These are phyloP conservation scores for Scopulariopsis brevicaulis DNA, from an alignment of 2,329 filamentous ascomycete genomes.

Conservation along the genomic window DNA sequence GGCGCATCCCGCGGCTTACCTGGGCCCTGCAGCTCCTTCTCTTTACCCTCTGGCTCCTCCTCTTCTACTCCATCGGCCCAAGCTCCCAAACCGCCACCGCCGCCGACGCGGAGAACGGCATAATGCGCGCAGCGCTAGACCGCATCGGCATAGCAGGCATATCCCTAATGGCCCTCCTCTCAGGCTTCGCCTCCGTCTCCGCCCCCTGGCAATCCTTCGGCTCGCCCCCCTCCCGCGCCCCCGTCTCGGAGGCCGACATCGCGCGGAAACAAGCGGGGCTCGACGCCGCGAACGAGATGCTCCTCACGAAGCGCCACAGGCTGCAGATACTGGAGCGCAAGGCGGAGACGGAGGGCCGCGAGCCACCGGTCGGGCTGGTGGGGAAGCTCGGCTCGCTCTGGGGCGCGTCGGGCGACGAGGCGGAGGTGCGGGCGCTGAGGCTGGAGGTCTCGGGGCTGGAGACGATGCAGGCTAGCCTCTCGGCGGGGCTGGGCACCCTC, in stretches of 20 bases:
- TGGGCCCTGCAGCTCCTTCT: conserved; percentile 53
- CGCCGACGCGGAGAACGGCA: conserved; percentile 6
- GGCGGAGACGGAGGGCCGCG: conserved; percentile 23
- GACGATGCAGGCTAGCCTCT: conserved; percentile 64
- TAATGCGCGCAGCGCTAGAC: conserved; percentile 45
- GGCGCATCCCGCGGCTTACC: conserved; percentile 43
- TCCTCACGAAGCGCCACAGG: conserved; percentile 61
- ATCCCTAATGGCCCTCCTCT: conserved; percentile 75
- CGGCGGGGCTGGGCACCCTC: conserved; percentile 45
- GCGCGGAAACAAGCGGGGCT: conserved; percentile 68
- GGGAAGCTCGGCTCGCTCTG: conserved; percentile 63
- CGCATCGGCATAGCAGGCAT: conserved; percentile 78
- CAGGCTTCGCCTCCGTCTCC: conserved; percentile 80
- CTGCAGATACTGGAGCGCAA: conserved; percentile 61
- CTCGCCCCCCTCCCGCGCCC: conserved; percentile 23
- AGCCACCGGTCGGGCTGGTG: conserved; percentile 43
- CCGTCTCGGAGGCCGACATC: conserved; percentile 64
- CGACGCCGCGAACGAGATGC: conserved; percentile 69
- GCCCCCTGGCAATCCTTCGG: conserved; percentile 78
- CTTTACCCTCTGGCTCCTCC: conserved; percentile 57
- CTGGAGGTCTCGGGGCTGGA: conserved; percentile 72
- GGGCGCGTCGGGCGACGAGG: conserved; percentile 46
- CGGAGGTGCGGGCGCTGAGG: conserved; percentile 50
- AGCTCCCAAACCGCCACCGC: conserved; percentile 31
- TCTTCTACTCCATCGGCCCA: conserved; percentile 67